Base-by-base conservation (phyloP, 768 basidiomycete genomes). In the Mrakia frigida region DNA sequence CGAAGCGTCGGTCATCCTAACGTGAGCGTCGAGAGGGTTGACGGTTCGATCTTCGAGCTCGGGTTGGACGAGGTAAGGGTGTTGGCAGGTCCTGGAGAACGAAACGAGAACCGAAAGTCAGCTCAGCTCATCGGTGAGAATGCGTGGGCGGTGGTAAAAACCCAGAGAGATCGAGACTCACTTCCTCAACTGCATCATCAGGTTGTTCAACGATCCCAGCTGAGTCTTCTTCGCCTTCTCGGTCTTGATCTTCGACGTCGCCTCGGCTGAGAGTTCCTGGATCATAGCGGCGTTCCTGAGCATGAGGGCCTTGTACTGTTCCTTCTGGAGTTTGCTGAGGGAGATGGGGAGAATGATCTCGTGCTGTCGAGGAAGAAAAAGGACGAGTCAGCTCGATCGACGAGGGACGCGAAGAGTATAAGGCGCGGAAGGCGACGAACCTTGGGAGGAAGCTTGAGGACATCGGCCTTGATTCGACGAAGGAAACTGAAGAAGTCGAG, bases 381-480 rank as follows among this genome's bases (percentile, higher is more conserved):
- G 41, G 63, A 69, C 7, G 33, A 33, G n/a, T 52, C 33, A 75
- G 35, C 18, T 75, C 2, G 46, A 52, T 21, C 73, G 37, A 33
- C 35, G n/a, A 23, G 25, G 23, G 39, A 28, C 7, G 56, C 25
- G 5, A 68, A 6, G 16, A 28, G 37, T 16, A 16, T 14, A 7
- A 33, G 25, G 23, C 18, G 25, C 39, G 46, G 7, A 28, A 6
- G 14, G 33, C 3, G 21, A 73, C 80, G 56, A 80, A 93, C 94
- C 88, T 96, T 97, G 0, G 93, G 94, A n/a, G 96, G 87, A 23
- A 84, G 80, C 78, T 92, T 88, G 23, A 98, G 86, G 2, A 97
- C 94, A 82, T 97, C 93, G 76, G 90, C 90, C 85, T 99, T 99
- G 80, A 93, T 89, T 25, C 97, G 90, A 23, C 97, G 90, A 46